Percentiles rank a stretch among this genome's conserved stretches.
Conservation (phyloP, 441 rosid genomes). For the Oxalis stricta region DNA sequence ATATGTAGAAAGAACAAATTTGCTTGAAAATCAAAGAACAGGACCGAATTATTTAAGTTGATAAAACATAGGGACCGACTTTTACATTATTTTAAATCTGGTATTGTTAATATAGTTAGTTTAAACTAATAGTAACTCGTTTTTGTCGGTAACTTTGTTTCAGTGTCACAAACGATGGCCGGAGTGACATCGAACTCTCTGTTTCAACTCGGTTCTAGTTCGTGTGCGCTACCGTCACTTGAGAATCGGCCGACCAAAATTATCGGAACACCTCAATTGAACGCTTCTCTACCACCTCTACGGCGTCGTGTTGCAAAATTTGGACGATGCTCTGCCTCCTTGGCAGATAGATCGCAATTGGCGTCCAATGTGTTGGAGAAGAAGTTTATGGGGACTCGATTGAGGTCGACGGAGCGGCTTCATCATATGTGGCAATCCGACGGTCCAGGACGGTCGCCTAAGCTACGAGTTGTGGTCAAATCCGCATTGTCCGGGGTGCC, state of each 20-base stretch:
- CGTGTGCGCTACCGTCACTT: constrained; percentile 14
- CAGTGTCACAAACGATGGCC: no score
- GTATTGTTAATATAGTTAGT: not conserved
- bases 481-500: constrained; percentile 81
- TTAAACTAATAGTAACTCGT: not conserved
- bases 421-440: constrained; percentile 71
- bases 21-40: no score
- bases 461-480: constrained; percentile 52
- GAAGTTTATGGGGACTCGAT: constrained; percentile 38
- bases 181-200: constrained; percentile 12
- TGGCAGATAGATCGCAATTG: constrained; percentile 12
- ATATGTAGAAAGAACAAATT: no score
- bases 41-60: no score
- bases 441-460: constrained; percentile 67
- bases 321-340: constrained; percentile 15
- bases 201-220: constrained; percentile 15
- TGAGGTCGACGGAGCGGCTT: constrained; percentile 35
- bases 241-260: constrained; percentile 11
- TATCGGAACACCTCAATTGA: constrained; percentile 14
- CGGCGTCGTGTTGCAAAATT: constrained; percentile 12
- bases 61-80: no score
- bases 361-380: constrained; percentile 24
- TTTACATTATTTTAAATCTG: no score
- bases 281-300: constrained; percentile 11
- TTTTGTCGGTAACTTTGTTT: no score